phyloP scores from a whole-genome alignment of 2,329 filamentous ascomycete genomes.

The Sporothrix variecibatus region DNA sequence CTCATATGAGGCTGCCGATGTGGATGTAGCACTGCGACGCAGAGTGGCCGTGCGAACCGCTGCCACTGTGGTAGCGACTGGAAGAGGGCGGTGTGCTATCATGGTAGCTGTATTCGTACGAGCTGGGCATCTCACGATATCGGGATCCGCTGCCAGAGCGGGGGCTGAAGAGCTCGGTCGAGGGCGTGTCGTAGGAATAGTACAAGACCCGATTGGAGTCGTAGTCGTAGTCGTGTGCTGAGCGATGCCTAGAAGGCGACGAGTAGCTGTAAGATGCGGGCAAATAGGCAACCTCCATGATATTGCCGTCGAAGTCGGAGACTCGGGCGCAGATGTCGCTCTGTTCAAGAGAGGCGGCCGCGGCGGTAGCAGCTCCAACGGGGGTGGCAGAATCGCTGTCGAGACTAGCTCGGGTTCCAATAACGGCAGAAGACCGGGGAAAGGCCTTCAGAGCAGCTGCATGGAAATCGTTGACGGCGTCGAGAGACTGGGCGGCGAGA shows the following conservation, averaged over 20 bases:
- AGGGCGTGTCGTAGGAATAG: slow-evolving; percentile 20
- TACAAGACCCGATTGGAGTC: slow-evolving; percentile 41
- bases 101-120: slow-evolving; percentile 19
- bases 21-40: slow-evolving; percentile 25
- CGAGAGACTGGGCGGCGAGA: slow-evolving; percentile 66
- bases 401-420: slow-evolving; percentile 28
- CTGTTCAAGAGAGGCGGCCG: slow-evolving; percentile 1
- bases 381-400: slow-evolving; percentile 11
- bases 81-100: slow-evolving; percentile 24
- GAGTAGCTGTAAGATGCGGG: slow-evolving; percentile 40
- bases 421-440: slow-evolving; percentile 49
- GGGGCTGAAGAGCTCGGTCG: slow-evolving; percentile 21
- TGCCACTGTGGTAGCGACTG: slow-evolving; percentile 21
- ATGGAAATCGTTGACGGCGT: slow-evolving; percentile 72
- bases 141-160: slow-evolving; percentile 20
- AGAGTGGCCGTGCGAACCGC: slow-evolving; percentile 22
- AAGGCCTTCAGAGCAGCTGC: slow-evolving; percentile 65
- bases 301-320: slow-evolving; percentile 80
- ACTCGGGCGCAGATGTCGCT: slow-evolving; percentile 56
- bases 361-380: background rate
- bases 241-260: slow-evolving; percentile 35
- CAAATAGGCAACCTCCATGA: slow-evolving; percentile 73
- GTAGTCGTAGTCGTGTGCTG: slow-evolving; percentile 32
- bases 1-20: slow-evolving; percentile 30
- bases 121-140: slow-evolving; percentile 18